Evolutionary conservation across 768 basidiomycete genomes (phyloP), one percentile per base, ranked within the genome.

Genomic region (Boletus vermiculosoides): DNA sequence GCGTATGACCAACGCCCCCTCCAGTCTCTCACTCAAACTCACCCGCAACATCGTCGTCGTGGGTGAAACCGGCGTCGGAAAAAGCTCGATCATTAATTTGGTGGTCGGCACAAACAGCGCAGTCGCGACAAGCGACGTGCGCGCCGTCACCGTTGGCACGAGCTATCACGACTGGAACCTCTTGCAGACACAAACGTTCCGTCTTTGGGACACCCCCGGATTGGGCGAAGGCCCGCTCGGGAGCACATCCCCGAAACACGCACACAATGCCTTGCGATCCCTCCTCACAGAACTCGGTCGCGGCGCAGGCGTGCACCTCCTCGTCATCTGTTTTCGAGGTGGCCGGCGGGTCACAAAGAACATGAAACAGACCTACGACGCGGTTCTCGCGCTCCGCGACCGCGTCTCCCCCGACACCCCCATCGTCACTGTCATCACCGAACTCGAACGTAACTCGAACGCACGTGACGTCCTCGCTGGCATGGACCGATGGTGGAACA

Each of bases 11-110:
- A 50, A 25, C 9, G 18, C 23, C 18, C 30, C 20, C 7, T 63
- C 65, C 11, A 66, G 39, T 33, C 40, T 55, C 37, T 55, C 61
- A 5, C 28, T 55, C 47, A 68, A 63, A n/a, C 56, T 60, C 40
- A 63, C 59, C 30, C 58, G 60, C 45, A 69, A 74, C 49, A 55
- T 79, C 47, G 62, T 80, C 45, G 47, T 79, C 20, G 78, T 79
- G 16, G 78, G 78, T 5, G 74, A 76, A 57, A 71, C 71, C 0
- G 78, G 66, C 22, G 61, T 53, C 6, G 66, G 66, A 25, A 67
- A 67, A 55, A 66, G 66, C 41, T 68, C 66, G 3, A 36, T 53
- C 28, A 50, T 67, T 25, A 67, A 67, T 39, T 42, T 67, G 1
- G 55, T 63, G 12, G 34, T 56, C 10, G 66, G 59, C 18, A 2